These are phyloP conservation scores for Ceratobasidium papillatum DNA, from an alignment of 1,284 basidiomycete genomes.

Conservation along the genomic window DNA sequence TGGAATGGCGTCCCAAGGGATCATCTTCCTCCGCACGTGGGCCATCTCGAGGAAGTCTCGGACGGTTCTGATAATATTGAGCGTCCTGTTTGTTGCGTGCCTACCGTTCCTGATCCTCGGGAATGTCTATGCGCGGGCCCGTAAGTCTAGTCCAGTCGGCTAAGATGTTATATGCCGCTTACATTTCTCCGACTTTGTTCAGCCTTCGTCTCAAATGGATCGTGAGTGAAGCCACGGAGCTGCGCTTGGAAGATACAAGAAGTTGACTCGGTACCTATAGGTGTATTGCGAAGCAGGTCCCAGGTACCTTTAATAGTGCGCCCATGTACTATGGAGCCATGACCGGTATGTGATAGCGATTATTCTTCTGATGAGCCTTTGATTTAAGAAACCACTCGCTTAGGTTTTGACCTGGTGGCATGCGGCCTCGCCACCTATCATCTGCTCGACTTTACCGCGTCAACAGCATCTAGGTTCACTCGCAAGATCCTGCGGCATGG, in stretches of 20 bases:
- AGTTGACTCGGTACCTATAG: slow-evolving; percentile 1
- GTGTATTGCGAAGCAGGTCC: slow-evolving; percentile 34
- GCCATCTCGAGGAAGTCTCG: slow-evolving; percentile 35
- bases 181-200: slow-evolving; percentile 4
- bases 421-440: slow-evolving; percentile 31
- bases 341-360: slow-evolving; percentile 8
- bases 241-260: neutral
- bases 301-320: slow-evolving; percentile 30
- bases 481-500: slow-evolving; percentile 26
- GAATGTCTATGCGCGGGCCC: slow-evolving; percentile 16
- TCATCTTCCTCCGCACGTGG: slow-evolving; percentile 40
- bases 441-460: slow-evolving; percentile 24
- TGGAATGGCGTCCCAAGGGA: slow-evolving; percentile 35
- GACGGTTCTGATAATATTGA: slow-evolving; percentile 25
- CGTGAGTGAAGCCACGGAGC: slow-evolving; percentile 12
- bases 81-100: slow-evolving; percentile 23
- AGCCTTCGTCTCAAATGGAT: slow-evolving; percentile 12
- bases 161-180: neutral
- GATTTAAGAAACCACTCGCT: neutral
- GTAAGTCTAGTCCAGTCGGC: neutral
- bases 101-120: slow-evolving; percentile 31
- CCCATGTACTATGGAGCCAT: slow-evolving; percentile 38
- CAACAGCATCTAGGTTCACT: slow-evolving; percentile 19
- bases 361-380: neutral
- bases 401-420: slow-evolving; percentile 26